Evolutionary conservation across 2,329 filamentous ascomycete species (phyloP), one percentile per base, ranked within the genome.

Genomic region (Leptographium galeiforme): DNA sequence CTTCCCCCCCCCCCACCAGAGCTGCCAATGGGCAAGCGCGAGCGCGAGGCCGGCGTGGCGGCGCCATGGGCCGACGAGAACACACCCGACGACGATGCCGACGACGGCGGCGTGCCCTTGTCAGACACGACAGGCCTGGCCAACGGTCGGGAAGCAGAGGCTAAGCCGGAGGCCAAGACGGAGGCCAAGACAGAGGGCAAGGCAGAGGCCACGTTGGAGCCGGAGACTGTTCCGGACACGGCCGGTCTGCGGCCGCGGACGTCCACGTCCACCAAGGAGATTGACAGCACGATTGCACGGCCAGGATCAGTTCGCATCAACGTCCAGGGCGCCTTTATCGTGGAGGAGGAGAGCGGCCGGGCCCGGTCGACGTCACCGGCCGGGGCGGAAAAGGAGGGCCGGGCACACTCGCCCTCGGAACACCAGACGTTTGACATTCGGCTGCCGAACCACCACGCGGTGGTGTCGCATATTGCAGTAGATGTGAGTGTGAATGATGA

Each of bases 381-480:
- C 14, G n/a, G 4, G 32, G 11, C 41, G 7, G 34, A 16, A 47
- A 45, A 54, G 18, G 39, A 44, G 18, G 54, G 51, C 25, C 54
- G 58, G n/a, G 48, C 57, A 5, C 55, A 56, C 50, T 57, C 57
- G 39, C 73, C 57, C 36, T 50, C 74, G 57, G 67, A 72, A 60
- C 67, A 76, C 62, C 67, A 94, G 67, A 89, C 87, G 54, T 89
- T 88, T 64, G 93, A 96, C 66, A 98, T 98, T 62, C 79, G 93
- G n/a, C 73, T 98, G 56, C 93, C 93, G 33, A 93, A 97, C 68
- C 93, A 98, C 69, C 95, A 88, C 13, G 86, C 87, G 12, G 84
- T 95, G 10, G 91, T 98, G 60, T 96, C 89, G 72, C 93, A 98
- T 73, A 88, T 98, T 61, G 93, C 93, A 52, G 85, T 96, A 56